A percentile compares a stretch with the other conserved stretches of the same genome.
Evolutionary conservation across 768 basidiomycete genomes (phyloP).

Genomic region (Galerina sulciceps): DNA sequence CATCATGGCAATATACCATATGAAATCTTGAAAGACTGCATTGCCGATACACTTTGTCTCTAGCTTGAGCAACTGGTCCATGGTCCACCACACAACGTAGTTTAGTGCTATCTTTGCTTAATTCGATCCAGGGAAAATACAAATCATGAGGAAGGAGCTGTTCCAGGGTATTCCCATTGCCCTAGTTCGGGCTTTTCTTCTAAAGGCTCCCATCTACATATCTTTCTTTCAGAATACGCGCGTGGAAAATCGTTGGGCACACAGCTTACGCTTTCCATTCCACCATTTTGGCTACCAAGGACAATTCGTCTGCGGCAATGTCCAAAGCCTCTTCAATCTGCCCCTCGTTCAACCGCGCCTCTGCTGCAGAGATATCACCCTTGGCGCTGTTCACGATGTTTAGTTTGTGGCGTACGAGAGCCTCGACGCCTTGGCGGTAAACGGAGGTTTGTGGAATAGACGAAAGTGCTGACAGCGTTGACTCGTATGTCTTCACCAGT

Average conservation of each 20-base stretch:
- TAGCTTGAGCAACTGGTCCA: too few relatives aligned
- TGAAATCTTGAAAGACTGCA: too few relatives aligned
- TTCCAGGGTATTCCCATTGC: constrained; percentile 87
- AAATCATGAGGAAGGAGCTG: constrained; percentile 41
- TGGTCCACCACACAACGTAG: too few relatives aligned
- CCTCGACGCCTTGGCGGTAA: constrained; percentile 89
- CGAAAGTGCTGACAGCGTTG: constrained; percentile 71
- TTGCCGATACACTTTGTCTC: too few relatives aligned
- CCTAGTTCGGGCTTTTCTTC: constrained; percentile 79
- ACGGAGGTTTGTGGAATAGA: constrained; percentile 81
- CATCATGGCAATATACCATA: too few relatives aligned
- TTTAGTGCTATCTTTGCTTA: too few relatives aligned
- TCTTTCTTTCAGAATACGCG: constrained; percentile 10
- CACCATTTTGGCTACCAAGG: constrained; percentile 79
- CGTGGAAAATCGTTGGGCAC: not conserved
- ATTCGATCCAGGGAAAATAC: not conserved
- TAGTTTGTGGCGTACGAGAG: constrained; percentile 81
- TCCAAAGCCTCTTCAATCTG: constrained; percentile 86
- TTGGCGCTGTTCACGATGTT: constrained; percentile 70
- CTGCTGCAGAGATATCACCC: constrained; percentile 67
- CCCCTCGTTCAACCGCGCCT: constrained; percentile 80
- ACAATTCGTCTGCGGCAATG: constrained; percentile 83
- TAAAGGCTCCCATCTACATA: constrained; percentile 83
- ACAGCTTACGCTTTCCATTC: constrained; percentile 94
- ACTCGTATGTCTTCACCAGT: constrained; percentile 74